phyloP scores from a whole-genome alignment of 1,284 basidiomycete species.

The Paramarasmius palmivorus region DNA sequence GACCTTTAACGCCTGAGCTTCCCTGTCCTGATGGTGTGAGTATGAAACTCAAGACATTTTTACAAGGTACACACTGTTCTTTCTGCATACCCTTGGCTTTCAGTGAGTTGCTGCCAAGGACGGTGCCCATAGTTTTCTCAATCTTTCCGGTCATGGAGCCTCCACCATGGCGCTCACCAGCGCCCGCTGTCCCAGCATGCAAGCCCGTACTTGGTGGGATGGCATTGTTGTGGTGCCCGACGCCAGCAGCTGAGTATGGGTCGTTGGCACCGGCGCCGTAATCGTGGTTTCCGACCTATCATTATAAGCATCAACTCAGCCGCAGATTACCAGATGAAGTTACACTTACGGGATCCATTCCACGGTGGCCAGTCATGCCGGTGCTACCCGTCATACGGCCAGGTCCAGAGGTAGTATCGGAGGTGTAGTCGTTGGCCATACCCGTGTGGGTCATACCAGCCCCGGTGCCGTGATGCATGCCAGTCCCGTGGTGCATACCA shows the following conservation, averaged over 20 bases:
- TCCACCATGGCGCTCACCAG: conserved; percentile 20
- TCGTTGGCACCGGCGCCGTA: background rate
- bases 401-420: background rate
- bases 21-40: conserved; percentile 24
- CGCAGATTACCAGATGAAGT: too few species aligned
- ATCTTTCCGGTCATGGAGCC: conserved; percentile 44
- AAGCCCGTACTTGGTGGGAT: conserved; percentile 1
- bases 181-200: conserved; percentile 6
- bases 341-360: background rate
- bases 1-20: conserved; percentile 45
- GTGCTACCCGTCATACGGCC: background rate
- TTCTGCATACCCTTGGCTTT: conserved; percentile 54
- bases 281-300: background rate
- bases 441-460: background rate
- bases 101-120: conserved; percentile 48
- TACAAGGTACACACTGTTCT: conserved; percentile 38
- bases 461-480: background rate
- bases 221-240: conserved; percentile 1
- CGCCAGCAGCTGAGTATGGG: conserved; percentile 6
- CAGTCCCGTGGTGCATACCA: background rate
- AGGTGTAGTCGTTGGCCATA: too few species aligned
- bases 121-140: conserved; percentile 46
- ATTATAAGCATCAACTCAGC: background rate
- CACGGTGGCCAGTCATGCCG: background rate
- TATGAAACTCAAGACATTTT: background rate